Conservation (phyloP, 2,329 filamentous ascomycete species). For the Alternaria triticimaculans region DNA sequence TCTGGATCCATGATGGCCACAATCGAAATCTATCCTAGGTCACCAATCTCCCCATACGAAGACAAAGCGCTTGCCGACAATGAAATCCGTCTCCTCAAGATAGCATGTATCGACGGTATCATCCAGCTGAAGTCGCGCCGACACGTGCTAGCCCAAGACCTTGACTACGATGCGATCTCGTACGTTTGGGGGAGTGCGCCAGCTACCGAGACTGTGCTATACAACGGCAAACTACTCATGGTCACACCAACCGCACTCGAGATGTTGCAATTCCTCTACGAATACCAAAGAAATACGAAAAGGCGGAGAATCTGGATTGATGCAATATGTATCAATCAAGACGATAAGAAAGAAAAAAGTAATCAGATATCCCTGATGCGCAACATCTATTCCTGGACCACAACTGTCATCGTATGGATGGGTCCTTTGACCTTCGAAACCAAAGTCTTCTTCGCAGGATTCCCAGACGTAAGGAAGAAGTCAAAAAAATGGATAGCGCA, state of each 20-base stretch:
- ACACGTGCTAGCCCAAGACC: too few species aligned
- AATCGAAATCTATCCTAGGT: too few species aligned
- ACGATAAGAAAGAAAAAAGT: fast-evolving
- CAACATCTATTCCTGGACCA: neutral
- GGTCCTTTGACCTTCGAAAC: neutral
- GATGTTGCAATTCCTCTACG: too few species aligned
- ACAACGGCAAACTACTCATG: fast-evolving
- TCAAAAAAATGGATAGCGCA: too few species aligned
- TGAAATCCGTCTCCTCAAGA: too few species aligned
- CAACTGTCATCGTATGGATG: neutral
- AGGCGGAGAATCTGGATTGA: neutral
- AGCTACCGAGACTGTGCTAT: fast-evolving
- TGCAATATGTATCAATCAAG: neutral
- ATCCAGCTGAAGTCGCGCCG: too few species aligned
- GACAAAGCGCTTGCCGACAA: too few species aligned
- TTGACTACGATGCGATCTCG: neutral
- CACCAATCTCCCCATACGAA: too few species aligned
- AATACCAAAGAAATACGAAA: too few species aligned
- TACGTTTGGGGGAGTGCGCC: neutral
- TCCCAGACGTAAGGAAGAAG: neutral
- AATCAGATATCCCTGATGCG: neutral
- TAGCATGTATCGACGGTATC: too few species aligned
- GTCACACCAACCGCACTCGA: too few species aligned
- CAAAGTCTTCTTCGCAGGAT: neutral
- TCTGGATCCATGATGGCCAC: too few species aligned